Percentiles rank a stretch among this genome's conserved stretches.
Evolutionary conservation across 768 basidiomycete genomes (phyloP).

Genomic region (Tulasnella sp.): DNA sequence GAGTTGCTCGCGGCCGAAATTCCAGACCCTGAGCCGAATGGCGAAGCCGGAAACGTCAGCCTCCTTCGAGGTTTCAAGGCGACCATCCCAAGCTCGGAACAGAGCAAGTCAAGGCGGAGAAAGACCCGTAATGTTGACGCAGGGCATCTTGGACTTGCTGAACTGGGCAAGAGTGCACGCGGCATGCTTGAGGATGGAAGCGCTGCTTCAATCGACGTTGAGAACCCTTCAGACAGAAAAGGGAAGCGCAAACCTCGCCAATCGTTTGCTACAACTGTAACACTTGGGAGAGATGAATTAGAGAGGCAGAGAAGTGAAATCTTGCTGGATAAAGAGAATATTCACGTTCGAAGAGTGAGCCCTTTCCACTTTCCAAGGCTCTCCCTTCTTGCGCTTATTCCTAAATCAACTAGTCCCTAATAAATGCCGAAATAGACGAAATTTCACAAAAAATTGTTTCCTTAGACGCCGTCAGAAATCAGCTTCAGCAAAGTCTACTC

Average conservation of each 20-base stretch:
- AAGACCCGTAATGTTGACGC: slow-evolving; percentile 77
- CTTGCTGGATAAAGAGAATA: slow-evolving; percentile 82
- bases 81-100: slow-evolving; percentile 85
- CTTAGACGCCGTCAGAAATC: slow-evolving; percentile 71
- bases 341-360: slow-evolving; percentile 81
- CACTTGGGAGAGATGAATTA: slow-evolving; percentile 79
- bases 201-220: slow-evolving; percentile 33
- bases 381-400: slow-evolving; percentile 25
- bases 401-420: slow-evolving; percentile 55
- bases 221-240: slow-evolving; percentile 42
- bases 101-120: slow-evolving; percentile 67
- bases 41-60: slow-evolving; percentile 67
- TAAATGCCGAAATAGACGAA: slow-evolving; percentile 82
- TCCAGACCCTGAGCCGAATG: slow-evolving; percentile 58
- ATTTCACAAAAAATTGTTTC: slow-evolving; percentile 86
- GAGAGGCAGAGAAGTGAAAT: slow-evolving; percentile 82
- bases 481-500: slow-evolving; percentile 76
- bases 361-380: neutral
- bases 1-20: slow-evolving; percentile 68
- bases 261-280: slow-evolving; percentile 37
- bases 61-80: slow-evolving; percentile 90
- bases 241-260: slow-evolving; percentile 47
- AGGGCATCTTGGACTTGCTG: slow-evolving; percentile 71
- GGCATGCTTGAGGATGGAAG: slow-evolving; percentile 56
- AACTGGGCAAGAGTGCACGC: slow-evolving; percentile 70